Evolutionary conservation across 2,329 filamentous ascomycete species (phyloP).

Genomic region (Blastomyces silverae): DNA sequence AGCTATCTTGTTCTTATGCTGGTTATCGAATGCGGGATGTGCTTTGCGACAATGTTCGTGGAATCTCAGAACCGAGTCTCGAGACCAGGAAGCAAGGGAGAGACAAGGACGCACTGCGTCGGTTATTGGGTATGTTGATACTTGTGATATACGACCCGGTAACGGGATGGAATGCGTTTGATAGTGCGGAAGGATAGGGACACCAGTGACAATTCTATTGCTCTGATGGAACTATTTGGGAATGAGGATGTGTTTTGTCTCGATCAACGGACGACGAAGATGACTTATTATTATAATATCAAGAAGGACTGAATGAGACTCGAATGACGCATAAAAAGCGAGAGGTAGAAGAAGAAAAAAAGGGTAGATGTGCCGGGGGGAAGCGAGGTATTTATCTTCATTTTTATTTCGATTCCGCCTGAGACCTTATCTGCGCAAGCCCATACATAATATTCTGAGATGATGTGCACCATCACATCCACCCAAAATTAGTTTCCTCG

Average conservation of each 20-base stretch:
- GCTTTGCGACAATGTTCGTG: background rate
- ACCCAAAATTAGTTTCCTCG: background rate
- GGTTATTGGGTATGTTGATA: background rate
- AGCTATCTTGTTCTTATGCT: slow-evolving; percentile 1
- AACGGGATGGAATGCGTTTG: background rate
- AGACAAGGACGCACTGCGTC: slow-evolving; percentile 11
- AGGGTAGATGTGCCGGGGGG: background rate
- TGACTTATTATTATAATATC: background rate
- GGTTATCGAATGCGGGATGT: background rate
- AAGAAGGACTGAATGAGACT: background rate
- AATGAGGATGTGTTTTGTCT: background rate
- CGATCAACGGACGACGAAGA: slow-evolving; percentile 6
- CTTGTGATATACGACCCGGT: background rate
- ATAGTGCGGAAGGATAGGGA: background rate
- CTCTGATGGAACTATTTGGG: background rate
- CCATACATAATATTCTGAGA: background rate
- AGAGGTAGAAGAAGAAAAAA: background rate
- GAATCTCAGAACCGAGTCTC: background rate
- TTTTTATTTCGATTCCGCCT: background rate
- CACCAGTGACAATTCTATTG: slow-evolving; percentile 1
- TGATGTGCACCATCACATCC: background rate
- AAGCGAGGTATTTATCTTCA: slow-evolving; percentile 9
- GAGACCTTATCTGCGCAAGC: background rate
- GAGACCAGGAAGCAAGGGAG: slow-evolving; percentile 5
- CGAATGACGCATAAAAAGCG: background rate